A percentile compares a stretch with the other conserved stretches of the same genome.
These are phyloP conservation scores for Cryptococcus sp. DNA, from an alignment of 1,284 basidiomycete species.

Conservation along the genomic window DNA sequence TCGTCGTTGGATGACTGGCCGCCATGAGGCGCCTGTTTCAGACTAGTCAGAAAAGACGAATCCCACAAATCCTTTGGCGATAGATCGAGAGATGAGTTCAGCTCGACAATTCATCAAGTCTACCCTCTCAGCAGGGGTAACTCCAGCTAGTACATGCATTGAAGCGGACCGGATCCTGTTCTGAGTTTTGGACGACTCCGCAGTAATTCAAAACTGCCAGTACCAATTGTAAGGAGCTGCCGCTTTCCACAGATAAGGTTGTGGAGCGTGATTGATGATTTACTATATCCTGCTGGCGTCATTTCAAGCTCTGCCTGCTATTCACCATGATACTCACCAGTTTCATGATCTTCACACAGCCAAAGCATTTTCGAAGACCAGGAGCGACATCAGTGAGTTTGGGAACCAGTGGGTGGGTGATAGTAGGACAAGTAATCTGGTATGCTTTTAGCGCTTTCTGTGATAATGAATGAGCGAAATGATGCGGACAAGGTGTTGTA, in stretches of 20 bases:
- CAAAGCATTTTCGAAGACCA: constrained; percentile 78
- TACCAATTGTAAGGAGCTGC: constrained; percentile 76
- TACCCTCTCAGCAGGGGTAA: constrained; percentile 17
- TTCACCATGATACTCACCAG: constrained; percentile 62
- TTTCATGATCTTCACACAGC: constrained; percentile 92
- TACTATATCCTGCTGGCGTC: constrained; percentile 70
- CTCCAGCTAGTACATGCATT: constrained; percentile 21
- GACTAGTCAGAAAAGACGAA: constrained; percentile 55
- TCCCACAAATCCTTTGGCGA: constrained; percentile 64
- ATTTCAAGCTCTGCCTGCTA: not conserved
- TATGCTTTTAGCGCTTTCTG: constrained; percentile 57
- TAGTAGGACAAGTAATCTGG: constrained; percentile 57
- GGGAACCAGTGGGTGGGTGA: constrained; percentile 49
- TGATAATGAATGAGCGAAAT: constrained; percentile 50
- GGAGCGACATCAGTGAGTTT: constrained; percentile 60
- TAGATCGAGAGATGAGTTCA: constrained; percentile 49
- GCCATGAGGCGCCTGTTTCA: constrained; percentile 41
- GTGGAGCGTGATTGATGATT: constrained; percentile 87
- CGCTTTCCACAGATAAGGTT: constrained; percentile 75
- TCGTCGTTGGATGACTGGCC: constrained; percentile 25
- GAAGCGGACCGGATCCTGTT: constrained; percentile 36
- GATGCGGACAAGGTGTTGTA: constrained; percentile 34
- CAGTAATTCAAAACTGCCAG: constrained; percentile 53
- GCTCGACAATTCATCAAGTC: constrained; percentile 22
- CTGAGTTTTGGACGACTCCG: constrained; percentile 25